A percentile compares a stretch with the other conserved stretches of the same genome.
These are phyloP conservation scores for Plasmodium fragile DNA, from an alignment of 169 alveolate species.

Conservation along the genomic window DNA sequence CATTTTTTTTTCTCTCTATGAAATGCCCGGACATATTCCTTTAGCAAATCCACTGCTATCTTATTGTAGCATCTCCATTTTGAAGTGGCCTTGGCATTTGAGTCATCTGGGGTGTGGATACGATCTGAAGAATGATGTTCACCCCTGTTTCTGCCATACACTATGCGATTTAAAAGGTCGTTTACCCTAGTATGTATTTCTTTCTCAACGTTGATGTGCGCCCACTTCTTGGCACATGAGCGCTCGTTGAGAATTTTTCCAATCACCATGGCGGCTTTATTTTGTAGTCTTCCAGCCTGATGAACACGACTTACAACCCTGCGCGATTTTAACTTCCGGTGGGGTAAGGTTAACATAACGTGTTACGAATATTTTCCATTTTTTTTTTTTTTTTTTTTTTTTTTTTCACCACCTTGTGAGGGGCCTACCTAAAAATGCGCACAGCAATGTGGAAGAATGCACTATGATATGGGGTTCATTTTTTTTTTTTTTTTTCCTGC, in stretches of 20 bases:
- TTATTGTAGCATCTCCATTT: constrained; percentile 34
- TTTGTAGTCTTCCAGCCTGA: not conserved
- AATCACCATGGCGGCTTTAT: not conserved
- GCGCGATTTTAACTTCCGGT: not conserved
- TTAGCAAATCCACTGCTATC: constrained; percentile 29
- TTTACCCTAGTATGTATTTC: constrained; percentile 53
- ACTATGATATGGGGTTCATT: not conserved
- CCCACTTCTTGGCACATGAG: not conserved
- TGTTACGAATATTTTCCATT: not conserved
- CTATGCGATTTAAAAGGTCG: constrained; percentile 29
- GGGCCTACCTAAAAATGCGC: not conserved
- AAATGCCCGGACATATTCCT: constrained; percentile 19
- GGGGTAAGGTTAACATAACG: not conserved
- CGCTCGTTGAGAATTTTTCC: not conserved
- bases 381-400: not conserved
- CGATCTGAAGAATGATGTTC: not conserved
- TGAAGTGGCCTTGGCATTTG: not conserved
- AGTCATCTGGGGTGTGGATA: not conserved
- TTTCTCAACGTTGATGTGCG: constrained; percentile 31
- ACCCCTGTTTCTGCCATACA: constrained; percentile 22
- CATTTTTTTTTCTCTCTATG: constrained; percentile 10
- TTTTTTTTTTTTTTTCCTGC: not conserved
- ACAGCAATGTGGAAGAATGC: not conserved
- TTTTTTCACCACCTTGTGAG: not conserved
- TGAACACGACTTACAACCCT: not conserved